Base-by-base conservation (phyloP, 164 flowering plant species). In the Saururus chinensis region DNA sequence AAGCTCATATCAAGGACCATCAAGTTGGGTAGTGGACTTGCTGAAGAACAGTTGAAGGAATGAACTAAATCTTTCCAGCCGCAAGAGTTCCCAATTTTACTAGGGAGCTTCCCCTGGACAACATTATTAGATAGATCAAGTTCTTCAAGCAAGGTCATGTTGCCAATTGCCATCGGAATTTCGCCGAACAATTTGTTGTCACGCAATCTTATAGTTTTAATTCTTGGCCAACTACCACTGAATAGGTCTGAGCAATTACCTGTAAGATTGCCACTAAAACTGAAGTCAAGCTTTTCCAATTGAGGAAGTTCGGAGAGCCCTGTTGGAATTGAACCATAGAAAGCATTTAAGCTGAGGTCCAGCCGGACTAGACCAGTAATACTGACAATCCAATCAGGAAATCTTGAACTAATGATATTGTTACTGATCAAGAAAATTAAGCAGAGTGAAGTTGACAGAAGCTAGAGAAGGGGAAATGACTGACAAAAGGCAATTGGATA, bases 351-450 rank as follows among this genome's bases (percentile, higher is more conserved):
- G 7, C 25, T 7, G 16, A 64, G 51, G 17, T 4, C 6, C 11
- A 64, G 45, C 9, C 1, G 0, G 0, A 23, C 67, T 16, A 64
- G 52, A 12, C 57, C 23, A 51, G 45, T 65, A 21, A 49, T 26
- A 57, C 30, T 58, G 19, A 57, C 19, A 1, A 65, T 26, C 64
- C 69, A 66, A 24, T 19, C 20, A 10, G 64, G 65, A 19, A 60
- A 21, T 52, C 37, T 35, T 48, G 64, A 56, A 40, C 22, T 49
- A 26, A 65, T 35, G 60, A 23, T 16, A 8, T 58, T 65, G 1
- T 17, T 13, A 13, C 40, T 37, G 14, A 51, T 65, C 57, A 51
- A 65, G 57, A 22, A 37, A 10, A 4, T 21, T 19, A 48, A 61
- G 55, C 0, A 49, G 56, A 13, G 57, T 53, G 20, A 60, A 48